phyloP scores from a whole-genome alignment of 2,329 filamentous ascomycete species.

The Colletotrichum australisinense region DNA sequence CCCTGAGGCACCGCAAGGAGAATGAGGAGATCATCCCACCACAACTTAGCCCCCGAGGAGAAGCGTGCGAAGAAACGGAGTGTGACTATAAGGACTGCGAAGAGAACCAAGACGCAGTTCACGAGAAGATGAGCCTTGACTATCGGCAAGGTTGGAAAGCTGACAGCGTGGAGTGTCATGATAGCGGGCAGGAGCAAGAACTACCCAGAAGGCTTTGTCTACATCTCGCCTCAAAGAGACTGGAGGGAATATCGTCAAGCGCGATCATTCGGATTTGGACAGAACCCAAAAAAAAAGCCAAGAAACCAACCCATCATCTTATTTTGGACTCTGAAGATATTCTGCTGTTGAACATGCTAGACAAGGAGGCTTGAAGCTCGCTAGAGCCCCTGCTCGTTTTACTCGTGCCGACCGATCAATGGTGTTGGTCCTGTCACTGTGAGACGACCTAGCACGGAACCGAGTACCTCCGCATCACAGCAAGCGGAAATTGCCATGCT shows the following conservation, averaged over 20 bases:
- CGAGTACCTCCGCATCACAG: not conserved
- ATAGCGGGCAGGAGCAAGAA: not conserved
- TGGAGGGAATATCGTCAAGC: not conserved
- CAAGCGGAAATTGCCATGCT: not conserved
- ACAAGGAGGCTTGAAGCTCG: not conserved
- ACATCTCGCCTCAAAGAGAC: not conserved
- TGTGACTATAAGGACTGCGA: conserved; percentile 39
- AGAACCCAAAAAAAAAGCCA: not conserved
- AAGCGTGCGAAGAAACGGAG: conserved; percentile 42
- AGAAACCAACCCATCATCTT: not conserved
- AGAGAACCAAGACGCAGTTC: conserved; percentile 38
- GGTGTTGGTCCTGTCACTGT: not conserved
- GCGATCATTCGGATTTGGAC: not conserved
- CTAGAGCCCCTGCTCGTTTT: not conserved
- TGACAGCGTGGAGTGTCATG: conserved; percentile 8
- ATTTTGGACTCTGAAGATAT: not conserved
- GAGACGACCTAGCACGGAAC: not conserved
- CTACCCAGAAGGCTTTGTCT: not conserved
- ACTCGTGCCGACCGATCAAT: not conserved
- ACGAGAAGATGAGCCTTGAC: conserved; percentile 42
- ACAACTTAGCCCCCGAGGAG: conserved; percentile 40
- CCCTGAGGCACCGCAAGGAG: conserved; percentile 45
- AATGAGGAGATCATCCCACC: conserved; percentile 52
- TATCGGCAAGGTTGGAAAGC: conserved; percentile 36
- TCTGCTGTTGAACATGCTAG: not conserved